These are phyloP conservation scores for Leccinum sublutescens DNA, from an alignment of 768 basidiomycete genomes.

Conservation along the genomic window DNA sequence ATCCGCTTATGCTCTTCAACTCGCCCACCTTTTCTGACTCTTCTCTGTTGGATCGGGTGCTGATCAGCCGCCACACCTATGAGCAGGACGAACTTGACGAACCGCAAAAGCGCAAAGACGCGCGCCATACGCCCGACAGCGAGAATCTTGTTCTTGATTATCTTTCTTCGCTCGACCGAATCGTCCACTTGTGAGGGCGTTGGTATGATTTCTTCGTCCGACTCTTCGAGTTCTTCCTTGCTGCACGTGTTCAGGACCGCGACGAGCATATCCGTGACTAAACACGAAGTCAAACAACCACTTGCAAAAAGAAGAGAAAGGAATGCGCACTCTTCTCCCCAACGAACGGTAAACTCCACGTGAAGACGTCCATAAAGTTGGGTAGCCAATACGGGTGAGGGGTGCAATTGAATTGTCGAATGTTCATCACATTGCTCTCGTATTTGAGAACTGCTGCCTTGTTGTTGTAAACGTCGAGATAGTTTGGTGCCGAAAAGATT, in stretches of 20 bases:
- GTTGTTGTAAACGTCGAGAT: conserved; percentile 98
- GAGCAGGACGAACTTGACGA: conserved; percentile 33
- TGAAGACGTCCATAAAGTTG: conserved; percentile 99
- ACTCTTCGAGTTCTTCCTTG: conserved; percentile 93
- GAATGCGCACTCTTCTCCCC: conserved; percentile 84
- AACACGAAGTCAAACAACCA: conserved; percentile 6
- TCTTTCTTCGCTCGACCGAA: conserved; percentile 71
- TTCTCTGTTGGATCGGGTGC: conserved; percentile 53
- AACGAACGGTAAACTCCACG: conserved; percentile 97
- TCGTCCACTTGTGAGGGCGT: conserved; percentile 42
- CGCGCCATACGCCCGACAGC: conserved; percentile 96
- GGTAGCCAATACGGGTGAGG: conserved; percentile 98
- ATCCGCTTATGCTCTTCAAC: conserved; percentile 86
- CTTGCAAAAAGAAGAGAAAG: background rate
- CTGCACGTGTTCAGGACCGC: conserved; percentile 95
- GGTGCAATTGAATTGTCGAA: conserved; percentile 95
- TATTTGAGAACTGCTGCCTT: conserved; percentile 99
- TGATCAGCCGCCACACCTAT: background rate
- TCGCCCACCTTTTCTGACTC: conserved; percentile 98
- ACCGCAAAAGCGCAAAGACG: conserved; percentile 95
- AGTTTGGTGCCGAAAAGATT: conserved; percentile 98
- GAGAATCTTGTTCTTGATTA: conserved; percentile 98
- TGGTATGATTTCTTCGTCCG: conserved; percentile 45
- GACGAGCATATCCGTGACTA: conserved; percentile 98
- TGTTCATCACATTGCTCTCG: conserved; percentile 98